Evolutionary conservation across 441 rosid species (phyloP).

Genomic region (Geranium incanum): DNA sequence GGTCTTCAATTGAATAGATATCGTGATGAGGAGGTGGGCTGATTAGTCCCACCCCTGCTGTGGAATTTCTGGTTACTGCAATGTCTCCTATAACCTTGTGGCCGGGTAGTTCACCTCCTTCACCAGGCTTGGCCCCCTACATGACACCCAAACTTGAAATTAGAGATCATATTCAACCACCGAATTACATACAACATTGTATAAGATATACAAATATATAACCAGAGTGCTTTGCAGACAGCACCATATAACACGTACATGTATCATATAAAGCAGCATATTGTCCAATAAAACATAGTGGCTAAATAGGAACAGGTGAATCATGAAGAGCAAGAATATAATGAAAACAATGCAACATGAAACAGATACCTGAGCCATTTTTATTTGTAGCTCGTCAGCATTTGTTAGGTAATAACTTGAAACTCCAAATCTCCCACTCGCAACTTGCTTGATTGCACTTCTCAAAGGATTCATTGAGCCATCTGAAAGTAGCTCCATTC

Average conservation of each 20-base stretch:
- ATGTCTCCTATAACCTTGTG: conserved; percentile 99
- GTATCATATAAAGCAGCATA: too few relatives aligned
- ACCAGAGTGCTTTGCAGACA: too few relatives aligned
- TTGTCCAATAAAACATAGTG: too few relatives aligned
- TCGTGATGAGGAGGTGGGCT: conserved; percentile 99
- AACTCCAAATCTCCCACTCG: conserved; percentile 99
- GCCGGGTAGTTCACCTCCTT: conserved; percentile 99
- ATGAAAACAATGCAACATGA: background rate
- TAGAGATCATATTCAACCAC: conserved; percentile 27
- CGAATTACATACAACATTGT: too few relatives aligned
- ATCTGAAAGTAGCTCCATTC: conserved; percentile 88
- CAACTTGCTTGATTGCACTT: conserved; percentile 98
- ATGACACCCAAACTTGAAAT: too few relatives aligned
- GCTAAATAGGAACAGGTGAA: too few relatives aligned
- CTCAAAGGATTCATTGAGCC: conserved; percentile 93
- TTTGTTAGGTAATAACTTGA: conserved; percentile 95
- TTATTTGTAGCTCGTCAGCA: conserved; percentile 97
- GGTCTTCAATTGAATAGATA: conserved; percentile 98
- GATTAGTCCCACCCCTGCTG: conserved; percentile 98
- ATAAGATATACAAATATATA: too few relatives aligned
- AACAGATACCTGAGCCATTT: conserved; percentile 96
- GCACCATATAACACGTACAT: too few relatives aligned
- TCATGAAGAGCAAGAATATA: too few relatives aligned
- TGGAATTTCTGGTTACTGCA: conserved; percentile 93
- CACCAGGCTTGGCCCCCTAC: conserved; percentile 99